phyloP scores from a whole-genome alignment of 768 basidiomycete species.

The Russula griseocarnosa region DNA sequence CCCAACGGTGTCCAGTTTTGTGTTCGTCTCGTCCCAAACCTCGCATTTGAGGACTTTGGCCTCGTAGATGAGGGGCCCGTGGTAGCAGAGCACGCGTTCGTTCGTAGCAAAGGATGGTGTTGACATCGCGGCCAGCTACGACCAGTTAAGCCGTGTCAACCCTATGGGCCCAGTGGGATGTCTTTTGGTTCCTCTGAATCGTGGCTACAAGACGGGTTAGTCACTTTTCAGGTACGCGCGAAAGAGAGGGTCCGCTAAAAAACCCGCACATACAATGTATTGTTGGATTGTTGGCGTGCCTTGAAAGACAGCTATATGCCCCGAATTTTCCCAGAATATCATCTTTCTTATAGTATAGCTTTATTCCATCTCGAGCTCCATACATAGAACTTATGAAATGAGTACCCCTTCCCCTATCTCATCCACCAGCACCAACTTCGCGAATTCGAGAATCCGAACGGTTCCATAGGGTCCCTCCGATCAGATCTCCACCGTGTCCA shows the following conservation, averaged over 20 bases:
- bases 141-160: not conserved
- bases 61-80: slow-evolving; percentile 93
- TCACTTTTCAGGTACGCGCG: not conserved
- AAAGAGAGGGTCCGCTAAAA: not conserved
- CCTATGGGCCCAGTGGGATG: not conserved
- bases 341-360: not conserved
- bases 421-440: slow-evolving; percentile 16
- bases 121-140: slow-evolving; percentile 17
- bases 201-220: not conserved
- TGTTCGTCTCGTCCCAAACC: slow-evolving; percentile 59
- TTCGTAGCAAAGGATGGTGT: slow-evolving; percentile 12
- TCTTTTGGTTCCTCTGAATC: not conserved
- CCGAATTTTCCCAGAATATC: not conserved
- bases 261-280: not conserved
- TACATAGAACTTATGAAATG: slow-evolving; percentile 7
- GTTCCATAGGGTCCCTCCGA: not conserved
- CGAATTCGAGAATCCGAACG: slow-evolving; percentile 14
- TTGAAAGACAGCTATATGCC: not conserved
- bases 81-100: slow-evolving; percentile 89
- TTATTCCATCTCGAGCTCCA: not conserved
- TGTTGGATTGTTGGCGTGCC: too few species aligned
- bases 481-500: not conserved
- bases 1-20: slow-evolving; percentile 58
- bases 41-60: slow-evolving; percentile 80
- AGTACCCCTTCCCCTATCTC: slow-evolving; percentile 23